Evolutionary conservation across 139 green algal species (phyloP).

Genomic region (Zygnema circumcarinatum): DNA sequence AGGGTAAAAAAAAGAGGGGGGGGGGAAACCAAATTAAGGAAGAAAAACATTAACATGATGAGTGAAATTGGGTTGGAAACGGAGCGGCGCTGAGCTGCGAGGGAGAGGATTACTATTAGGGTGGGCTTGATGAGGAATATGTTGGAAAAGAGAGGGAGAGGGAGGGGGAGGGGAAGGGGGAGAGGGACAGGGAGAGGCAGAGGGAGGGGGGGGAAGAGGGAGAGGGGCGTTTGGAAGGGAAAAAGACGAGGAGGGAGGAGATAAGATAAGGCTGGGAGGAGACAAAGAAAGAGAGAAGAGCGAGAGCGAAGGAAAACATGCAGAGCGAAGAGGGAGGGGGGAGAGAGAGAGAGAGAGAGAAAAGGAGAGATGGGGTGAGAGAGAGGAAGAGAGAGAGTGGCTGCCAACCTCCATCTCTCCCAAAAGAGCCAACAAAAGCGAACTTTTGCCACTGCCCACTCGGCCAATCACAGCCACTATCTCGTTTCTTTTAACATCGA

Average conservation of each 20-base stretch:
- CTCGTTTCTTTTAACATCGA: slow-evolving; percentile 4
- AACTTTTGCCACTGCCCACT: slow-evolving; percentile 63
- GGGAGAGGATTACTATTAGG: no score
- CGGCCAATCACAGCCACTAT: slow-evolving; percentile 59
- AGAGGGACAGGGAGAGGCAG: background rate
- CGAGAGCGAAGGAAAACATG: background rate
- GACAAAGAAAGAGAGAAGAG: background rate
- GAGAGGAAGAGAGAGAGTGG: background rate
- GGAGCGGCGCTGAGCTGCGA: no score
- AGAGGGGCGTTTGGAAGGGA: background rate
- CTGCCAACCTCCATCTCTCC: slow-evolving; percentile 50
- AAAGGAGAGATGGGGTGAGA: no score
- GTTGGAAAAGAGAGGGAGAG: background rate
- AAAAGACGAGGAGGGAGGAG: no score
- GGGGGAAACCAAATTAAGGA: no score
- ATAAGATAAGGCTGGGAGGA: background rate
- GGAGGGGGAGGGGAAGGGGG: background rate
- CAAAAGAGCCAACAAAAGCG: slow-evolving; percentile 55
- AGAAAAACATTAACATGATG: no score
- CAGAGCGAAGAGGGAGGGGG: background rate
- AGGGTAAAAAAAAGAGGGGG: no score
- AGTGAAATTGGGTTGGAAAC: no score
- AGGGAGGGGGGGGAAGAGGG: background rate
- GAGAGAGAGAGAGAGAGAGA: no score
- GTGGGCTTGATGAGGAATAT: no score